Conservation (phyloP, 148 eudicot genomes). For the Rhododendron vialii region DNA sequence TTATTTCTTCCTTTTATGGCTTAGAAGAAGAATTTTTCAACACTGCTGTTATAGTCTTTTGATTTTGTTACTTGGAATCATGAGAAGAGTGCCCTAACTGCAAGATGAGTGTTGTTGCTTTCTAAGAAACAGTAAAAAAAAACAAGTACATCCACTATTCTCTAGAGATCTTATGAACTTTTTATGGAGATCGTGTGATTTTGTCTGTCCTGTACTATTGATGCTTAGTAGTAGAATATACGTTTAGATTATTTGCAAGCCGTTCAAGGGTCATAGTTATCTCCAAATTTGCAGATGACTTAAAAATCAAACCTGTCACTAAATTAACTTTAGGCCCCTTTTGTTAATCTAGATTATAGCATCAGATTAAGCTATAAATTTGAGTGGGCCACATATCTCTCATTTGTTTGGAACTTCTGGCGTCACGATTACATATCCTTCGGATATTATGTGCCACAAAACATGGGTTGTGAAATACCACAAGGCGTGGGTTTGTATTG, state of each 20-base stretch:
- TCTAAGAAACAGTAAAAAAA: neutral
- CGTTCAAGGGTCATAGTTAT: neutral
- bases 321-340: neutral
- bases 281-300: neutral
- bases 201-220: neutral
- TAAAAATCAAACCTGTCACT: neutral
- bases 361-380: neutral
- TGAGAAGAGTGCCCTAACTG: neutral
- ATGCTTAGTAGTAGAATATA: neutral
- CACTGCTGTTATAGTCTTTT: neutral
- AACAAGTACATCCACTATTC: neutral
- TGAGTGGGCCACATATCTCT: neutral
- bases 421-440: neutral
- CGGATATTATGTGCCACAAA: neutral
- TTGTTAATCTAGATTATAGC: neutral
- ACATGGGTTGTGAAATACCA: neutral
- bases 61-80: neutral
- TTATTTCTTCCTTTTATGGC: neutral
- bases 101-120: neutral
- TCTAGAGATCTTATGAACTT: neutral
- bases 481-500: neutral
- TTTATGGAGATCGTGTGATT: neutral
- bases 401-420: neutral
- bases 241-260: neutral
- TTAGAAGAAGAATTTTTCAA: neutral